Evolutionary conservation across 2,329 filamentous ascomycete species (phyloP), one percentile per base, ranked within the genome.

Genomic region (Verticillium klebahnii): DNA sequence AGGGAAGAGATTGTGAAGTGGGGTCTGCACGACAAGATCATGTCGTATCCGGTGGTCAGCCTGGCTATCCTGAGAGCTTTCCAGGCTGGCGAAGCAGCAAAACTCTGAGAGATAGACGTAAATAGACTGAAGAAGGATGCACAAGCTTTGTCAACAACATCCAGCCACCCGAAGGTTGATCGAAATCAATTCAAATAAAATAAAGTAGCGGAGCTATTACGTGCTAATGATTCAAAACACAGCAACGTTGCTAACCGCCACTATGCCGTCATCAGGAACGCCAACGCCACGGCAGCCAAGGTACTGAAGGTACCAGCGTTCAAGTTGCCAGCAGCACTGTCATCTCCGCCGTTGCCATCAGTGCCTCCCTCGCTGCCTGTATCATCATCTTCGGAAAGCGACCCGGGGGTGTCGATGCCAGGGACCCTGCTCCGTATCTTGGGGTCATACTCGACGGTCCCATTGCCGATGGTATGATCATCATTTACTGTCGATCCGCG

Each of bases 11-110:
- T 87, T 7, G 62, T 84, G 5, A 83, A 83, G 69, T 79, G 81
- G 65, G 84, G 84, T 0, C 68, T 85, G 17, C 84, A 87, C 61
- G 85, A 87, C 70, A 75, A 78, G 37, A 79, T 85, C 57, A 86
- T 87, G 84, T 80, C 80, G 4, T 82, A 85, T 69, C 82, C 83
- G 1, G 74, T 83, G 5, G 77, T 85, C 0, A 81, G 78, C 50
- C 67, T 82, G 62, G 83, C 84, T 2, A 74, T 86, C 9, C 75
- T 79, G 67, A 73, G 77, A 8, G 78, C 79, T 0, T 82, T 86
- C 63, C 29, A 61, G 31, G 45, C 45, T 11, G 45, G 45, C 19
- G 45, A 50, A 45, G 17, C 45, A 40, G 17, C 2, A 2, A 15
- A 40, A 7, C 12, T 19, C 2, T 8, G 39, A 17, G 14, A 40